Evolutionary conservation across 345 rosid genomes (phyloP).

Genomic region (Nasturtium officinale): DNA sequence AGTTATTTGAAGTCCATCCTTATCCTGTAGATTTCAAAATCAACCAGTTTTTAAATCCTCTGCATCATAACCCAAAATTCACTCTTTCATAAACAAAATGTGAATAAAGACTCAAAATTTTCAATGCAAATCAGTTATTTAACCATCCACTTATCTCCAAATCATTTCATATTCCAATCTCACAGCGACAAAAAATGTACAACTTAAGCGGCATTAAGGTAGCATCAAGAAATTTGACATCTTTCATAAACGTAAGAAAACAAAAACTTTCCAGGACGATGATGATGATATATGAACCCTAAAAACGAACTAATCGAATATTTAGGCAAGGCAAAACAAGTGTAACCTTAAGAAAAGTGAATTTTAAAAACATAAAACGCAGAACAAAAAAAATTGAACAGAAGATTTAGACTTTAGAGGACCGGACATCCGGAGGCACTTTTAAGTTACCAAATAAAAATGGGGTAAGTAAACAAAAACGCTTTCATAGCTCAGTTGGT

Average conservation of each 20-base stretch:
- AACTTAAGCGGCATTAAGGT: neutral
- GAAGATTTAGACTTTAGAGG: neutral
- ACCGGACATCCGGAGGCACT: no score
- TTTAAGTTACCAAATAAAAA: no score
- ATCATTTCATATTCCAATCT: constrained; percentile 1
- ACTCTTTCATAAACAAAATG: neutral
- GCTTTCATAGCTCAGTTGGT: constrained; percentile 92
- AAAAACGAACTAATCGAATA: neutral
- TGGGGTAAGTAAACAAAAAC: no score
- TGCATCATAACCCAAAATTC: neutral
- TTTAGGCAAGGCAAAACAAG: neutral
- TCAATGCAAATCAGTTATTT: neutral
- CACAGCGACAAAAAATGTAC: neutral
- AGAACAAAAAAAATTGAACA: neutral
- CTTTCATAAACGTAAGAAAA: neutral
- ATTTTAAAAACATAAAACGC: no score
- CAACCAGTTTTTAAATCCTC: neutral
- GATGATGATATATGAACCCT: neutral
- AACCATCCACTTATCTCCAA: neutral
- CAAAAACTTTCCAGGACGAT: neutral
- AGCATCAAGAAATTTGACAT: neutral
- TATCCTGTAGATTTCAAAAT: neutral
- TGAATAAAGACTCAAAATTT: neutral
- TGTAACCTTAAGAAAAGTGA: neutral
- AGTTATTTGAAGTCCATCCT: neutral